These are phyloP conservation scores for Neodidymelliopsis sp. DNA, from an alignment of 2,329 filamentous ascomycete genomes.

Conservation along the genomic window DNA sequence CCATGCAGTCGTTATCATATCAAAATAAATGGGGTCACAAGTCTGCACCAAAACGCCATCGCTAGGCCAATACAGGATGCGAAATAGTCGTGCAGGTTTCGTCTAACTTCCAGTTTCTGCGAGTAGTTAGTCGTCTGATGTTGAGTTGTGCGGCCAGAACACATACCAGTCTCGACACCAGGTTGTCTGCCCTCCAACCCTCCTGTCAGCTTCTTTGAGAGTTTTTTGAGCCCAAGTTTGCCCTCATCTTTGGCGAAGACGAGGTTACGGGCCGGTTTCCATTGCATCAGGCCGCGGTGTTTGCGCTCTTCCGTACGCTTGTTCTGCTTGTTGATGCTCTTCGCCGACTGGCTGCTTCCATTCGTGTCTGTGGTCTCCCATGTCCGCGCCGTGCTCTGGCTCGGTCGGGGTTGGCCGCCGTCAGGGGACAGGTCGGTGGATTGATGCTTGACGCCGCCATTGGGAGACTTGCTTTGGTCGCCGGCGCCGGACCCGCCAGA, in stretches of 20 bases:
- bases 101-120: constrained; percentile 36
- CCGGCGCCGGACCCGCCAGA: constrained; percentile 26
- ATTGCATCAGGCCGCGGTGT: constrained; percentile 93
- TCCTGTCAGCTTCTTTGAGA: constrained; percentile 77
- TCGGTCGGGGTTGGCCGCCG: constrained; percentile 26
- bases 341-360: constrained; percentile 43
- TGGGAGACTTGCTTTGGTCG: constrained; percentile 20
- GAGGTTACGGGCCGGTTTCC: constrained; percentile 85
- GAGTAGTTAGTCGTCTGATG: constrained; percentile 25
- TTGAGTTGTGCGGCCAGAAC: neutral
- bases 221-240: constrained; percentile 76
- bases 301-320: constrained; percentile 78
- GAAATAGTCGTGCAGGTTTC: neutral
- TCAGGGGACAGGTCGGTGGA: constrained; percentile 42
- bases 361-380: constrained; percentile 31
- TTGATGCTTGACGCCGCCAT: constrained; percentile 33
- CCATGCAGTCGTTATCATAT: constrained; percentile 5
- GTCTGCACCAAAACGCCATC: constrained; percentile 11
- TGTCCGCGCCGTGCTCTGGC: constrained; percentile 39
- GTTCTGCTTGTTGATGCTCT: constrained; percentile 71
- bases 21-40: neutral
- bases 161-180: constrained; percentile 76
- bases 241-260: constrained; percentile 90
- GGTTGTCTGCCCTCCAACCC: constrained; percentile 81
- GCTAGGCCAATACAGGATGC: neutral